Evolutionary conservation across 257 asterid species (phyloP).

Genomic region (Paraleonurus japonicus): DNA sequence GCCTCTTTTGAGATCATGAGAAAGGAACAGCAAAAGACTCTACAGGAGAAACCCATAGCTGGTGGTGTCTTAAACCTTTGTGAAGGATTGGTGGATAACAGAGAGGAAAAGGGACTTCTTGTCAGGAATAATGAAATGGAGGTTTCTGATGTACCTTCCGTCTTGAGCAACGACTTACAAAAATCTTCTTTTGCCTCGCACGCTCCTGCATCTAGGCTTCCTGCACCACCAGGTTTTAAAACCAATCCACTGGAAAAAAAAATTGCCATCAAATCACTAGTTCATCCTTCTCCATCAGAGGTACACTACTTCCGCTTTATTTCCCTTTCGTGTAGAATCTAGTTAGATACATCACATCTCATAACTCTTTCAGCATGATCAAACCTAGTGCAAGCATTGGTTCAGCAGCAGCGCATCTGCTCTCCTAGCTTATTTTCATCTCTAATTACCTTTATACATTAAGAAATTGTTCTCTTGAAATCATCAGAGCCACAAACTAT

Average conservation of each 20-base stretch:
- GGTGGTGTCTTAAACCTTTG: slow-evolving; percentile 41
- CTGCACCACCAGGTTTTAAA: slow-evolving; percentile 85
- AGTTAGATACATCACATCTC: slow-evolving; percentile 3
- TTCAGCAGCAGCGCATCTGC: not conserved
- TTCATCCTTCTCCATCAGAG: slow-evolving; percentile 49
- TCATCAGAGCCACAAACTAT: not conserved
- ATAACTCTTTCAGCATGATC: not conserved
- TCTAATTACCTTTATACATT: not conserved
- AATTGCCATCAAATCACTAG: slow-evolving; percentile 51
- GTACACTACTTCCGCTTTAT: slow-evolving; percentile 30
- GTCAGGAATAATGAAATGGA: slow-evolving; percentile 42
- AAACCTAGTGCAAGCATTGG: not conserved
- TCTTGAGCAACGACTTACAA: slow-evolving; percentile 47
- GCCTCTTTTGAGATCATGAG: slow-evolving; percentile 94
- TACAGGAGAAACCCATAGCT: slow-evolving; percentile 77
- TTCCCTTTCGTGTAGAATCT: slow-evolving; percentile 4
- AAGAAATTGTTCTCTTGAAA: not conserved
- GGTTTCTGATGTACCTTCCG: slow-evolving; percentile 36
- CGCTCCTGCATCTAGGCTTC: slow-evolving; percentile 67
- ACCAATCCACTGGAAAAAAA: slow-evolving; percentile 54
- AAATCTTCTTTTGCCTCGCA: slow-evolving; percentile 57
- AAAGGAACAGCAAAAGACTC: slow-evolving; percentile 83
- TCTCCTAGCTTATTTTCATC: not conserved
- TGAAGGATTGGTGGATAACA: slow-evolving; percentile 42
- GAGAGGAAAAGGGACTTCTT: slow-evolving; percentile 45